Conservation (phyloP, 2,329 filamentous ascomycete genomes). For the Pseudonectria foliicola region DNA sequence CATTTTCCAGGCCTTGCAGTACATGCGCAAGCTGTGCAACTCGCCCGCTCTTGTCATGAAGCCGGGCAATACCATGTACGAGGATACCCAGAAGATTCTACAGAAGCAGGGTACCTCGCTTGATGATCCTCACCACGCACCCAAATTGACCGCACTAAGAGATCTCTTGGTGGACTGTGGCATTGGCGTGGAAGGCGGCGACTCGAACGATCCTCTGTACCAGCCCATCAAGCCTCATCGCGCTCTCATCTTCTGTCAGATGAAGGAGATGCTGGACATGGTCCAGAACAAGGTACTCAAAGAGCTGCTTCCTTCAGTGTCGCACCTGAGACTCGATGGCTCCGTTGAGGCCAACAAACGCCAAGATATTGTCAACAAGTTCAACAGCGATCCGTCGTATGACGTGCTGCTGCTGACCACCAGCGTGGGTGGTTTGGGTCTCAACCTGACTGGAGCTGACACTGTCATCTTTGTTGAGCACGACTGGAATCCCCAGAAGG, state of each 20-base stretch:
- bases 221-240: constrained; percentile 92
- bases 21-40: constrained; percentile 99
- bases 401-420: constrained; percentile 92
- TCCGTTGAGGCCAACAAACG: constrained; percentile 86
- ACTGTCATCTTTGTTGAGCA: constrained; percentile 99
- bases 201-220: constrained; percentile 52
- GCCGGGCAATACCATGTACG: constrained; percentile 83
- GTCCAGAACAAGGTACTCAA: constrained; percentile 91
- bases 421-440: constrained; percentile 84
- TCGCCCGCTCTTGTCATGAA: constrained; percentile 95
- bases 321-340: constrained; percentile 90
- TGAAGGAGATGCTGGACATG: constrained; percentile 99
- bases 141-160: constrained; percentile 82
- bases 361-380: constrained; percentile 97
- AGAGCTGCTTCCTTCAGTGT: constrained; percentile 84
- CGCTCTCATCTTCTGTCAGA: constrained; percentile 95
- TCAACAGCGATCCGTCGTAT: constrained; percentile 96
- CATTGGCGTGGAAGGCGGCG: constrained; percentile 71
- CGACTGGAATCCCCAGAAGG: constrained; percentile 99
- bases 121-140: constrained; percentile 80
- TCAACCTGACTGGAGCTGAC: constrained; percentile 94
- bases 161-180: constrained; percentile 98
- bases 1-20: constrained; percentile 97
- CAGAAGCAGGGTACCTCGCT: constrained; percentile 72
- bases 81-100: constrained; percentile 75